These are phyloP conservation scores for Paramecium biaurelia DNA, from an alignment of 73 alveolate species.

Conservation along the genomic window DNA sequence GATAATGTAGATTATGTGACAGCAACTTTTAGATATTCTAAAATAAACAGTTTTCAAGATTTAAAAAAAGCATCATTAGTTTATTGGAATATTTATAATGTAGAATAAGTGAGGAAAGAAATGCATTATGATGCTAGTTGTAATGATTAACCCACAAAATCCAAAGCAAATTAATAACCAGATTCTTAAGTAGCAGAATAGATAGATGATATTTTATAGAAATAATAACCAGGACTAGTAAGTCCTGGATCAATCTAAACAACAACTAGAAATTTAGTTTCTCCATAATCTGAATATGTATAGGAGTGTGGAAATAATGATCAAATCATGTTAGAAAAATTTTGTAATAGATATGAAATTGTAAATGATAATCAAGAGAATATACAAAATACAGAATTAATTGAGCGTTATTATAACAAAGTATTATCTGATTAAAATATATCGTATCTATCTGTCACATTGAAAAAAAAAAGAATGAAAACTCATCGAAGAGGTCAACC, in stretches of 20 bases:
- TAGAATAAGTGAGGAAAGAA: neutral
- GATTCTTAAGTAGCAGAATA: neutral
- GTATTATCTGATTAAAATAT: neutral
- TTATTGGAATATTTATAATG: neutral
- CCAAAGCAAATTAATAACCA: neutral
- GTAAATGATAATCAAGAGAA: neutral
- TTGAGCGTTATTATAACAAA: neutral
- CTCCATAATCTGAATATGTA: neutral
- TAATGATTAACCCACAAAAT: neutral
- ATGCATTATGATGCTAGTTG: neutral
- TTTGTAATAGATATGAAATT: neutral
- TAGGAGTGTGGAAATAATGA: neutral
- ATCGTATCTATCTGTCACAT: neutral
- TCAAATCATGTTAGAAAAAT: neutral
- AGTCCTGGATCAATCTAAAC: neutral
- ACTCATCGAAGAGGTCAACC: neutral
- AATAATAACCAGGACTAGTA: neutral
- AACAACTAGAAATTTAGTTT: neutral
- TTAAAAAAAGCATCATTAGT: neutral
- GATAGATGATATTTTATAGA: neutral
- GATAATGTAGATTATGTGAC: constrained; percentile 5
- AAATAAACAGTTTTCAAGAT: neutral
- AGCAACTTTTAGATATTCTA: neutral
- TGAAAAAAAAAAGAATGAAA: neutral
- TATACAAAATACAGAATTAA: neutral